Evolutionary conservation across 805 yeast species (phyloP).

Genomic region (Debaryomyces hansenii): DNA sequence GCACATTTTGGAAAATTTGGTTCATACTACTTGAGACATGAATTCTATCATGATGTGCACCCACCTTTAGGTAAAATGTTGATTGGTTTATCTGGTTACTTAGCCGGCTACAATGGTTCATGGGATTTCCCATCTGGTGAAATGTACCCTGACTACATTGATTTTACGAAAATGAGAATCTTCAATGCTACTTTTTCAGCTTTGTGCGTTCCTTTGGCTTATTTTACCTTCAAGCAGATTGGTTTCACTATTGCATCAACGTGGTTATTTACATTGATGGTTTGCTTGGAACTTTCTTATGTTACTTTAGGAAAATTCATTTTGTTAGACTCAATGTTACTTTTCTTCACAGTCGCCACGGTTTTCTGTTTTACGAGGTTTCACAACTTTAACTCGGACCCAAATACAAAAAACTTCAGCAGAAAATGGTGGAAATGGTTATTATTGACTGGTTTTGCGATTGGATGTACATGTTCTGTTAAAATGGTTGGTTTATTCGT

Average conservation of each 20-base stretch:
- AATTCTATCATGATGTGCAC: constrained; percentile 83
- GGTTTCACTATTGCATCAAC: constrained; percentile 51
- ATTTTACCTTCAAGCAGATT: constrained; percentile 63
- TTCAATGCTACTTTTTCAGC: constrained; percentile 72
- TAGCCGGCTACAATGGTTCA: constrained; percentile 82
- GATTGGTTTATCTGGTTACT: constrained; percentile 72
- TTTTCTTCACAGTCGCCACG: constrained; percentile 79
- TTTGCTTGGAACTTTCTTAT: constrained; percentile 66
- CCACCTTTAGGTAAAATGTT: constrained; percentile 86
- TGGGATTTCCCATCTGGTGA: constrained; percentile 72
- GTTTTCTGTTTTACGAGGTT: constrained; percentile 70
- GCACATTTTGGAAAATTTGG: constrained; percentile 90
- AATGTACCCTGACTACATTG: constrained; percentile 58
- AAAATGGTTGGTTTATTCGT: constrained; percentile 97
- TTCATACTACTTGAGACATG: constrained; percentile 73
- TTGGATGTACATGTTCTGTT: constrained; percentile 90
- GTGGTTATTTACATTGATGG: constrained; percentile 62
- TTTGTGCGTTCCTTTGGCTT: constrained; percentile 68
- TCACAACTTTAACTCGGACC: constrained; percentile 54
- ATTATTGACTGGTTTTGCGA: constrained; percentile 73
- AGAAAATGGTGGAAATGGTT: constrained; percentile 95
- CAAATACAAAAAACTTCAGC: constrained; percentile 47
- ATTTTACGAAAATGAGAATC: constrained; percentile 65
- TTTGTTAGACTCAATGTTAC: constrained; percentile 70
- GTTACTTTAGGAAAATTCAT: constrained; percentile 74